Evolutionary conservation across 441 rosid species (phyloP).

Genomic region (Viola pubescens): DNA sequence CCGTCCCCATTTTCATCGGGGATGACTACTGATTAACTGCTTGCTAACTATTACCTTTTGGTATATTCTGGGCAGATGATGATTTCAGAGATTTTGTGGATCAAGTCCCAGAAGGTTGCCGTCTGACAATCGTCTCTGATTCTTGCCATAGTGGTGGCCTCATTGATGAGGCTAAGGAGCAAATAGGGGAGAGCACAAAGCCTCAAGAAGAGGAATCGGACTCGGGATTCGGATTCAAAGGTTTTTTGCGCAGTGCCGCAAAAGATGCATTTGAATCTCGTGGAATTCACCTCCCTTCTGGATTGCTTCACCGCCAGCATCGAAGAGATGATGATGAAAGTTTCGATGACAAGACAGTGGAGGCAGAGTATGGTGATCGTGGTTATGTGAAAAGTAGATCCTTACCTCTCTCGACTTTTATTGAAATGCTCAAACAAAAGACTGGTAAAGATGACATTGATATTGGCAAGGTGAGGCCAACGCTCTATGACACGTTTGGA

Average conservation of each 20-base stretch:
- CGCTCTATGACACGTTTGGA: conserved; percentile 75
- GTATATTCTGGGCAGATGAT: conserved; percentile 46
- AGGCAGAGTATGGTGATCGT: conserved; percentile 37
- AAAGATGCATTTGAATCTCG: conserved; percentile 51
- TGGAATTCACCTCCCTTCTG: conserved; percentile 53
- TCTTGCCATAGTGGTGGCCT: conserved; percentile 95
- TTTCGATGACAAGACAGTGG: conserved; percentile 31
- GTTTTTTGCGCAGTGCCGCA: conserved; percentile 44
- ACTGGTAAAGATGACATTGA: conserved; percentile 89
- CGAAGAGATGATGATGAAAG: conserved; percentile 26
- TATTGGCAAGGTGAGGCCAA: conserved; percentile 80
- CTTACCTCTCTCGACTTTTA: conserved; percentile 62
- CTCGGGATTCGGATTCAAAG: conserved; percentile 48
- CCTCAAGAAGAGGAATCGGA: conserved; percentile 25
- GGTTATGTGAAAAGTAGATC: conserved; percentile 59
- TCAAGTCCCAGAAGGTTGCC: conserved; percentile 51
- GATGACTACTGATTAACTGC: neutral
- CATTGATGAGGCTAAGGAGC: conserved; percentile 82
- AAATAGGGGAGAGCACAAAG: conserved; percentile 83
- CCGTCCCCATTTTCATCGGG: too few relatives aligned
- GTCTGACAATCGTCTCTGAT: conserved; percentile 70
- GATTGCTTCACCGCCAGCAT: conserved; percentile 27
- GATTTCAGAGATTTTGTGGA: conserved; percentile 90
- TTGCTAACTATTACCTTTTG: conserved; percentile 4
- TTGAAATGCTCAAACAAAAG: conserved; percentile 79